A percentile compares a stretch with the other conserved stretches of the same genome.
phyloP scores from a whole-genome alignment of 2,329 filamentous ascomycete species.

The Fusarium xylarioides region DNA sequence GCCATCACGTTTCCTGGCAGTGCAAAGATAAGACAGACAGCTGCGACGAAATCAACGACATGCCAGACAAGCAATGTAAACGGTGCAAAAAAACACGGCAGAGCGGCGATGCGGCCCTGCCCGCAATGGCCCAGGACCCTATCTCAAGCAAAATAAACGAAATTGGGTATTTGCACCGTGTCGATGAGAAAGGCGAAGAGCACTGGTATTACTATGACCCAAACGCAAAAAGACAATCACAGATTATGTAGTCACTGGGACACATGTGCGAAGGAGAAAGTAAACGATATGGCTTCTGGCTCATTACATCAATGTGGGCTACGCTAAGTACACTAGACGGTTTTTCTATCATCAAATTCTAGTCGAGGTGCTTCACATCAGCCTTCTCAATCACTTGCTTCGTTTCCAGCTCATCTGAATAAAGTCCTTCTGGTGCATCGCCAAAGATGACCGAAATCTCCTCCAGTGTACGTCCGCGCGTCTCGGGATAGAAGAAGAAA shows the following conservation, averaged over 20 bases:
- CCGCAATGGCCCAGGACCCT: fast-evolving
- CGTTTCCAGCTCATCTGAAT: background rate
- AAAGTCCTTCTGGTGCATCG: constrained; percentile 10
- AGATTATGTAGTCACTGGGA: fast-evolving
- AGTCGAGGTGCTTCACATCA: constrained; percentile 14
- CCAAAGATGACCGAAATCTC: constrained; percentile 15
- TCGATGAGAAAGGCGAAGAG: background rate
- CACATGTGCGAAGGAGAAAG: background rate
- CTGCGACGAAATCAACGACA: background rate
- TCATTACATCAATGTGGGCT: background rate
- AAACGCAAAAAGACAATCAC: background rate
- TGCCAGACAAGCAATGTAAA: background rate
- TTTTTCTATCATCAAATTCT: background rate
- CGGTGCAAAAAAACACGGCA: fast-evolving
- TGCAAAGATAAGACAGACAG: fast-evolving
- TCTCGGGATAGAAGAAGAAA: constrained; percentile 19
- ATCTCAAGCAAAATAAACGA: fast-evolving
- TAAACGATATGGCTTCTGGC: background rate
- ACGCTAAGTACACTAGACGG: background rate
- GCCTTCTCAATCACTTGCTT: constrained; percentile 8
- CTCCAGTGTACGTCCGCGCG: constrained; percentile 1
- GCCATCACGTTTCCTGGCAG: background rate
- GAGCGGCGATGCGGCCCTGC: fast-evolving
- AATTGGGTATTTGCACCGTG: background rate
- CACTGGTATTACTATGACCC: fast-evolving